phyloP scores from a whole-genome alignment of 2,329 filamentous ascomycete species.

The Graphium sp. region DNA sequence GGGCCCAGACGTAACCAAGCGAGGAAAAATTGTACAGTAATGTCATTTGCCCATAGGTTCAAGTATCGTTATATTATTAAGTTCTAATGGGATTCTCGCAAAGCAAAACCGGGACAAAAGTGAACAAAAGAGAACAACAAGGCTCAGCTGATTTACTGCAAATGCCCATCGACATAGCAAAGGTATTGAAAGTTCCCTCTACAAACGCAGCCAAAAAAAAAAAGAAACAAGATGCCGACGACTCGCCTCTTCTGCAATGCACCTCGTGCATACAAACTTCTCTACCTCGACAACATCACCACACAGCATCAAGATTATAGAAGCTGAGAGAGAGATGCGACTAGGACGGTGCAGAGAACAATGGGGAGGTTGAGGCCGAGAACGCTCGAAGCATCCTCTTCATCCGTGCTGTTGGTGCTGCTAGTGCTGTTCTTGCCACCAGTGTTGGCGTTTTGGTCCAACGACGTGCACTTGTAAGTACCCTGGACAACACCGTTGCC shows the following conservation, averaged over 20 bases:
- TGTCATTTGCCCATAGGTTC: no score
- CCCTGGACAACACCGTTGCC: constrained; percentile 26
- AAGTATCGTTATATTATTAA: no score
- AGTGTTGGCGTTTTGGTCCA: constrained; percentile 34
- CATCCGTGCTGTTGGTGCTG: constrained; percentile 12
- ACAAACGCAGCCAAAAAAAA: no score
- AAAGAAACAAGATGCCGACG: neutral
- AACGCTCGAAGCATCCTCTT: constrained; percentile 25
- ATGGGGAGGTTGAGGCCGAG: constrained; percentile 27
- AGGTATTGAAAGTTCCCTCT: no score
- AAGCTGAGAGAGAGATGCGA: constrained; percentile 30
- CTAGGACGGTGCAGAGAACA: constrained; percentile 25
- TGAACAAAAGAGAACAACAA: no score
- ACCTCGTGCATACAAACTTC: neutral
- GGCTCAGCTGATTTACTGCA: no score
- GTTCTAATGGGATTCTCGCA: no score
- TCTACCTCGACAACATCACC: no score
- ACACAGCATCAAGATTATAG: constrained; percentile 21
- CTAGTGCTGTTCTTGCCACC: constrained; percentile 16
- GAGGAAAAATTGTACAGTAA: no score
- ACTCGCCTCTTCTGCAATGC: neutral
- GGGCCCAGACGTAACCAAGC: no score
- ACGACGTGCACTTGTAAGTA: constrained; percentile 25
- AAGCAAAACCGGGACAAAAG: no score
- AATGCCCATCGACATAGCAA: no score